Percentiles rank a stretch among this genome's conserved stretches.
Conservation (phyloP, 2,329 filamentous ascomycete genomes). For the Myriosclerotinia curreyana region DNA sequence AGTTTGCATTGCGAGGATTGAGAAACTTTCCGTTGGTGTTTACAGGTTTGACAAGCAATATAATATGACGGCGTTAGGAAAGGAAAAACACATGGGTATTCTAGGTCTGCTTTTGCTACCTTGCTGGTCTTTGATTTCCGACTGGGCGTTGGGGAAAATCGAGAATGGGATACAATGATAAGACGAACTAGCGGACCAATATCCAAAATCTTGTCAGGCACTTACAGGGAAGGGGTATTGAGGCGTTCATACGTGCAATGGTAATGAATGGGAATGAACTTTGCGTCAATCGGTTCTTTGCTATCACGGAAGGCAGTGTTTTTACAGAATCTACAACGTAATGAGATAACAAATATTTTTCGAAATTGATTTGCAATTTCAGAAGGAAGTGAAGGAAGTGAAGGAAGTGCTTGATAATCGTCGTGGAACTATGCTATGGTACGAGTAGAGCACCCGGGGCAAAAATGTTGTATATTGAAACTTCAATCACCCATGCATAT, state of each 20-base stretch:
- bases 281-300: neutral
- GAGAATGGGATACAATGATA: neutral
- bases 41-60: neutral
- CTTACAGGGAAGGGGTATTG: neutral
- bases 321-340: neutral
- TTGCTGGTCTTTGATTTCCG: neutral
- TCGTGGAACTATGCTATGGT: no score
- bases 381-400: neutral
- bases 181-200: neutral
- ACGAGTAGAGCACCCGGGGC: no score
- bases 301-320: neutral
- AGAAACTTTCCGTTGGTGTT: neutral
- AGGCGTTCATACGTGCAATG: neutral
- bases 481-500: no score
- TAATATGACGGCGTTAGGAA: slow-evolving; percentile 28
- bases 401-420: neutral
- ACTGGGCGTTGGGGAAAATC: neutral
- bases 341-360: neutral
- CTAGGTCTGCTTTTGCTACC: neutral
- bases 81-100: neutral
- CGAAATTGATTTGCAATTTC: neutral
- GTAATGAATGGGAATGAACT: neutral
- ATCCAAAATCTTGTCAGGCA: neutral
- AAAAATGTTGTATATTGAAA: no score
- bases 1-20: neutral